Evolutionary conservation across 805 yeast species (phyloP).

Genomic region (Kuraishia borneana): DNA sequence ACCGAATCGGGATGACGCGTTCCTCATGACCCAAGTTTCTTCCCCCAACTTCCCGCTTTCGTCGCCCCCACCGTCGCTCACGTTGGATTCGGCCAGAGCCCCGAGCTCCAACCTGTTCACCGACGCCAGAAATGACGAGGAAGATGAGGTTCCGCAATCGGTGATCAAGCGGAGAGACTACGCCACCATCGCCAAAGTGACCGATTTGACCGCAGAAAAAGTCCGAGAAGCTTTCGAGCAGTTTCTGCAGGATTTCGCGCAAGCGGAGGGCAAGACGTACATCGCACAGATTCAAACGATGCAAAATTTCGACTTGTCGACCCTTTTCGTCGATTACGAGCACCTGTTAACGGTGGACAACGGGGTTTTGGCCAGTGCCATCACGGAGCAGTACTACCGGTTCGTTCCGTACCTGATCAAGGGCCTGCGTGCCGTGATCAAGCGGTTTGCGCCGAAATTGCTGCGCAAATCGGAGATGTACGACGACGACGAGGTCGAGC

Average conservation of each 20-base stretch:
- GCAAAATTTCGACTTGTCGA: constrained; percentile 62
- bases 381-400: constrained; percentile 84
- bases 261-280: constrained; percentile 46
- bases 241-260: constrained; percentile 57
- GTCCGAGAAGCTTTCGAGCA: constrained; percentile 86
- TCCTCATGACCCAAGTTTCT: too few species aligned
- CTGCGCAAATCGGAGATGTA: constrained; percentile 23
- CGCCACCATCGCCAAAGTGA: constrained; percentile 71
- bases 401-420: constrained; percentile 75
- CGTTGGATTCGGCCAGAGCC: constrained; percentile 1
- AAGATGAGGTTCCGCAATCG: constrained; percentile 15
- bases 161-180: constrained; percentile 43
- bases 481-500: constrained; percentile 27
- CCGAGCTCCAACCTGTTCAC: constrained; percentile 5
- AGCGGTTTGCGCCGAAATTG: constrained; percentile 64
- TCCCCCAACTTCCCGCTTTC: constrained; percentile 2
- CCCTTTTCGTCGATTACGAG: constrained; percentile 76
- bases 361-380: constrained; percentile 83
- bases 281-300: constrained; percentile 73
- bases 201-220: constrained; percentile 86
- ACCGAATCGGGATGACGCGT: too few species aligned
- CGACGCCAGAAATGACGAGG: constrained; percentile 4
- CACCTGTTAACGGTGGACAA: constrained; percentile 69
- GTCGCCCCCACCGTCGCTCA: constrained; percentile 3
- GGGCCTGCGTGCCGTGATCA: constrained; percentile 66